These are phyloP conservation scores for Saitoella complicata DNA, from an alignment of 805 yeast species.

Conservation along the genomic window DNA sequence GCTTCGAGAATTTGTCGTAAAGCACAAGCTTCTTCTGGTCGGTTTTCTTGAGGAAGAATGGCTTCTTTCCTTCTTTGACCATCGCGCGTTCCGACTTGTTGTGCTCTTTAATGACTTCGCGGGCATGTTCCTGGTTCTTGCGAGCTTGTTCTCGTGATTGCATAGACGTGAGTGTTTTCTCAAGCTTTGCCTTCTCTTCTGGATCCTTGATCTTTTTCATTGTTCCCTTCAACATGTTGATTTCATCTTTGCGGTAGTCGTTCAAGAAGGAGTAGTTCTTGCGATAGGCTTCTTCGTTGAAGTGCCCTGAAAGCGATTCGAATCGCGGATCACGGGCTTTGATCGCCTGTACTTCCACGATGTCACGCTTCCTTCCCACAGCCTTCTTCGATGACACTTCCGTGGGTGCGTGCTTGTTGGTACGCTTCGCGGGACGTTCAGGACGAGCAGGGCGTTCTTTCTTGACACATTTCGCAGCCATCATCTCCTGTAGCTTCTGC, in stretches of 20 bases:
- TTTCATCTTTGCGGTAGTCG: constrained; percentile 65
- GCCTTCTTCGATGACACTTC: constrained; percentile 61
- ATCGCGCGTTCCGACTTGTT: constrained; percentile 71
- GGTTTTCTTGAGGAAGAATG: constrained; percentile 25
- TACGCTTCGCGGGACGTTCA: constrained; percentile 1
- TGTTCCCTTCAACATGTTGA: constrained; percentile 34
- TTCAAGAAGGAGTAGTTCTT: constrained; percentile 73
- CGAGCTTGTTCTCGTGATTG: constrained; percentile 43
- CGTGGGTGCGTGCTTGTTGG: constrained; percentile 71
- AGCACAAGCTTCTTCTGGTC: constrained; percentile 23
- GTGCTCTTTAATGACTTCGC: constrained; percentile 44
- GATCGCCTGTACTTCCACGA: constrained; percentile 29
- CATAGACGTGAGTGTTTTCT: constrained; percentile 21
- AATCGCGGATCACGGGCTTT: constrained; percentile 62
- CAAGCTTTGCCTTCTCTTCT: constrained; percentile 23
- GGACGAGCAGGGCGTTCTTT: no score
- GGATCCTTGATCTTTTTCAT: constrained; percentile 31
- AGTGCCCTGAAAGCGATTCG: constrained; percentile 77
- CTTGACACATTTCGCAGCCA: no score
- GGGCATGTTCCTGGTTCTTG: constrained; percentile 59
- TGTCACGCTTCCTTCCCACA: constrained; percentile 52
- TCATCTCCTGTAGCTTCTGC: no score
- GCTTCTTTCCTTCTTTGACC: constrained; percentile 59
- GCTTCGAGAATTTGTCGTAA: constrained; percentile 21
- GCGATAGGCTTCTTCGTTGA: constrained; percentile 50